These are phyloP conservation scores for Stentor roeselii DNA, from an alignment of 73 alveolate species.

Conservation along the genomic window DNA sequence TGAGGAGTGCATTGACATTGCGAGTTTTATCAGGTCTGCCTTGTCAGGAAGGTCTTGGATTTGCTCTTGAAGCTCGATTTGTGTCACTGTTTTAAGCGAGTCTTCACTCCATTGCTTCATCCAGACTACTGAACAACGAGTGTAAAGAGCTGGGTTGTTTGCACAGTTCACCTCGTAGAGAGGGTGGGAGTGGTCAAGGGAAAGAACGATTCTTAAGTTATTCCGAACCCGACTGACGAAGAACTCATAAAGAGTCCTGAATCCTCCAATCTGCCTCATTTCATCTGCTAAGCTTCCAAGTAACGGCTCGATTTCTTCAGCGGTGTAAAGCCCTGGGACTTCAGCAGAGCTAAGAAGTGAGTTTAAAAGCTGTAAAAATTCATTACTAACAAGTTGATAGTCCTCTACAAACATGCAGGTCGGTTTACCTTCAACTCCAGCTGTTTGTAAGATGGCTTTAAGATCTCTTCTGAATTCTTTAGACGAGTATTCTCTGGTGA, in stretches of 20 bases:
- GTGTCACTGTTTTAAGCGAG: constrained; percentile 50
- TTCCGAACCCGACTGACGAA: constrained; percentile 78
- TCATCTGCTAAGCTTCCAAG: constrained; percentile 71
- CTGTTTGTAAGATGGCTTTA: constrained; percentile 81
- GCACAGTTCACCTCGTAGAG: constrained; percentile 90
- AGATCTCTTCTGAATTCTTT: constrained; percentile 95
- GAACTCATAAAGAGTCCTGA: constrained; percentile 71
- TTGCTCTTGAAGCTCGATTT: constrained; percentile 47
- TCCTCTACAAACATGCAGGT: constrained; percentile 89
- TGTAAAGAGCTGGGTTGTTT: constrained; percentile 96
- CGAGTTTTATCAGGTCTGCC: constrained; percentile 3
- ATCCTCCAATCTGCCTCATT: constrained; percentile 46
- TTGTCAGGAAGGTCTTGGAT: constrained; percentile 26
- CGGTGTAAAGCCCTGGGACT: constrained; percentile 97
- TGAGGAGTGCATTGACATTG: constrained; percentile 47
- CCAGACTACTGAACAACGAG: constrained; percentile 96
- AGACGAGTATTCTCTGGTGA: constrained; percentile 74
- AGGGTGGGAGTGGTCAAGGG: constrained; percentile 95
- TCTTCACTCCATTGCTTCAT: constrained; percentile 75
- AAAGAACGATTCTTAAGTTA: constrained; percentile 89
- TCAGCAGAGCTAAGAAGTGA: constrained; percentile 97
- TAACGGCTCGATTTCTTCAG: constrained; percentile 95
- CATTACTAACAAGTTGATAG: constrained; percentile 91
- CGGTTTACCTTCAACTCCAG: constrained; percentile 89
- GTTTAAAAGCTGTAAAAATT: constrained; percentile 83